Conservation (phyloP, 2,329 filamentous ascomycete species). For the Fusarium virguliforme region DNA sequence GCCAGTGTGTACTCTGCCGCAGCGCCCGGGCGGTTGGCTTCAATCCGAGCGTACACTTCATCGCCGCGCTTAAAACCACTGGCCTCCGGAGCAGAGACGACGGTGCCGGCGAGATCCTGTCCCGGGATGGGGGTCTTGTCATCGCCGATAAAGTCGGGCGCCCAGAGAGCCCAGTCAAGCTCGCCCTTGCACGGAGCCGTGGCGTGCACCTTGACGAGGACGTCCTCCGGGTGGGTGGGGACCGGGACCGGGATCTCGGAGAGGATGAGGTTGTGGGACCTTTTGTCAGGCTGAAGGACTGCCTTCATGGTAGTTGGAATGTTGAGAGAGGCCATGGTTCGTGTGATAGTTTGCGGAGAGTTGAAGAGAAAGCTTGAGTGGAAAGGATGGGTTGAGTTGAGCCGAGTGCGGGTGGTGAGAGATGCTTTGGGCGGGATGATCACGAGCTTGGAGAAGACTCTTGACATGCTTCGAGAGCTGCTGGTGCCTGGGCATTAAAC, state of each 20-base stretch:
- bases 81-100: slow-evolving; percentile 50
- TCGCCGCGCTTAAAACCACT: slow-evolving; percentile 46
- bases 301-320: slow-evolving; percentile 35
- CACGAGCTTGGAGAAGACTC: background rate
- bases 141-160: slow-evolving; percentile 41
- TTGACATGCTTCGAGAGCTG: background rate
- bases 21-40: slow-evolving; percentile 28
- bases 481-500: background rate
- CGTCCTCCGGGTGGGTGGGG: slow-evolving; percentile 45
- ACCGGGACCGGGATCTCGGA: slow-evolving; percentile 35
- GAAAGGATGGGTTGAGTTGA: background rate
- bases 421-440: background rate
- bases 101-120: slow-evolving; percentile 59
- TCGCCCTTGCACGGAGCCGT: slow-evolving; percentile 55
- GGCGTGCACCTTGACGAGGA: slow-evolving; percentile 55
- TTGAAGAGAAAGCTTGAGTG: background rate
- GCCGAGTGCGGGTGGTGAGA: background rate
- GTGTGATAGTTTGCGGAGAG: background rate
- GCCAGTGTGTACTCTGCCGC: slow-evolving; percentile 33
- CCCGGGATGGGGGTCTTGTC: slow-evolving; percentile 52
- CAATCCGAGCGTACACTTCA: slow-evolving; percentile 37
- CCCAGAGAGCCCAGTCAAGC: slow-evolving; percentile 52
- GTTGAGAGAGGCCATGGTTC: slow-evolving; percentile 20
- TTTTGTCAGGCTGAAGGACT: slow-evolving; percentile 34
- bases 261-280: slow-evolving; percentile 35